These are phyloP conservation scores for Sugiyamaella castrensis DNA, from an alignment of 1,139 yeast species.

Conservation along the genomic window DNA sequence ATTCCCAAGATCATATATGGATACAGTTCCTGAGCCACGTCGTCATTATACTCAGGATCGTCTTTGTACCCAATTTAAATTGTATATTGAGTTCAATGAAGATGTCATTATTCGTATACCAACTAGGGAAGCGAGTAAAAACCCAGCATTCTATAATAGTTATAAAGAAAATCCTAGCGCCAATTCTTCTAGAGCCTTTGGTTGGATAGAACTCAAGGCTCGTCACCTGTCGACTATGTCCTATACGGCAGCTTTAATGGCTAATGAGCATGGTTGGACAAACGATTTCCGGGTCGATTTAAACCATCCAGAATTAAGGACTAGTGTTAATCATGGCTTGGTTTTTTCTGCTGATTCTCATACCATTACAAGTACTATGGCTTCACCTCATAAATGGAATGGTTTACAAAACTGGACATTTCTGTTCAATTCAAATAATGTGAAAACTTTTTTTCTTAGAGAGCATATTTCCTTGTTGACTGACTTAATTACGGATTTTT, in stretches of 20 bases:
- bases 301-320: slow-evolving; percentile 58
- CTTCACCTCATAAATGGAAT: slow-evolving; percentile 80
- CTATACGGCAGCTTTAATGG: slow-evolving; percentile 50
- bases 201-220: slow-evolving; percentile 82
- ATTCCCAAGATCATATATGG: slow-evolving; percentile 65
- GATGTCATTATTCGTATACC: slow-evolving; percentile 77
- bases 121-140: slow-evolving; percentile 79
- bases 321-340: slow-evolving; percentile 88
- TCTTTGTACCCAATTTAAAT: slow-evolving; percentile 52
- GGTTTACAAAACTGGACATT: slow-evolving; percentile 70
- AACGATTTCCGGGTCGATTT: slow-evolving; percentile 53
- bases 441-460: slow-evolving; percentile 65
- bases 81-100: slow-evolving; percentile 52
- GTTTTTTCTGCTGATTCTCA: slow-evolving; percentile 64
- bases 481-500: slow-evolving; percentile 74
- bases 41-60: slow-evolving; percentile 52
- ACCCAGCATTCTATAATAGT: slow-evolving; percentile 41
- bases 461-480: slow-evolving; percentile 78
- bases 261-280: slow-evolving; percentile 58
- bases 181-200: slow-evolving; percentile 59
- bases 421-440: slow-evolving; percentile 49
- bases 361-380: slow-evolving; percentile 52
- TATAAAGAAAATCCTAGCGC: slow-evolving; percentile 39
- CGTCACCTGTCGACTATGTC: slow-evolving; percentile 52
- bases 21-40: slow-evolving; percentile 46